Evolutionary conservation across 2,329 filamentous ascomycete genomes (phyloP).

Genomic region (Aspergillus luchuensis): DNA sequence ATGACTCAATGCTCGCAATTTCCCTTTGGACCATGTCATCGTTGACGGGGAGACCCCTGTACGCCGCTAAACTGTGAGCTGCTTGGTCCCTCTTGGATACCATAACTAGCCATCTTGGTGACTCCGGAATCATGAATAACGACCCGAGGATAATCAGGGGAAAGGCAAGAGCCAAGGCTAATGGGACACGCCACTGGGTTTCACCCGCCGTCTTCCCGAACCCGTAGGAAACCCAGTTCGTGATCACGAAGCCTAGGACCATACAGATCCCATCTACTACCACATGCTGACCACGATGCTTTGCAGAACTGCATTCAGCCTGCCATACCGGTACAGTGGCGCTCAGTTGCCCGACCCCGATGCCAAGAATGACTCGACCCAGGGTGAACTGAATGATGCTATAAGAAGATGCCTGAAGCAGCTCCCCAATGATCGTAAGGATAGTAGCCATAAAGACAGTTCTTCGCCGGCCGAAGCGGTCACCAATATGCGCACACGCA

Average conservation of each 20-base stretch:
- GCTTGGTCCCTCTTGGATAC: constrained; percentile 21
- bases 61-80: constrained; percentile 14
- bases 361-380: constrained; percentile 52
- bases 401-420: constrained; percentile 49
- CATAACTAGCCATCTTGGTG: constrained; percentile 31
- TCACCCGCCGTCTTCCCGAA: constrained; percentile 48
- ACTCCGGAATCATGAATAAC: constrained; percentile 55
- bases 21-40: constrained; percentile 18
- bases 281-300: constrained; percentile 51
- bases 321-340: constrained; percentile 54
- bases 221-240: constrained; percentile 51
- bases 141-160: constrained; percentile 52
- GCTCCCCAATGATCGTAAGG: constrained; percentile 21
- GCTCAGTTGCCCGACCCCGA: constrained; percentile 52
- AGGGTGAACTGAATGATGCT: constrained; percentile 49
- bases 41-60: constrained; percentile 14
- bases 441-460: constrained; percentile 50
- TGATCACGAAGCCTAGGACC: constrained; percentile 30
- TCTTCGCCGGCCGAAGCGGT: constrained; percentile 50
- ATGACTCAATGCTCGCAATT: constrained; percentile 23
- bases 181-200: constrained; percentile 55
- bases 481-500: constrained; percentile 35
- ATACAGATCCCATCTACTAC: constrained; percentile 52
- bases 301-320: constrained; percentile 51
- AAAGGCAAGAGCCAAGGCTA: constrained; percentile 57